Percentiles rank a stretch among this genome's conserved stretches.
phyloP scores from a whole-genome alignment of 2,329 filamentous ascomycete species.

The Grosmannia clavigera region DNA sequence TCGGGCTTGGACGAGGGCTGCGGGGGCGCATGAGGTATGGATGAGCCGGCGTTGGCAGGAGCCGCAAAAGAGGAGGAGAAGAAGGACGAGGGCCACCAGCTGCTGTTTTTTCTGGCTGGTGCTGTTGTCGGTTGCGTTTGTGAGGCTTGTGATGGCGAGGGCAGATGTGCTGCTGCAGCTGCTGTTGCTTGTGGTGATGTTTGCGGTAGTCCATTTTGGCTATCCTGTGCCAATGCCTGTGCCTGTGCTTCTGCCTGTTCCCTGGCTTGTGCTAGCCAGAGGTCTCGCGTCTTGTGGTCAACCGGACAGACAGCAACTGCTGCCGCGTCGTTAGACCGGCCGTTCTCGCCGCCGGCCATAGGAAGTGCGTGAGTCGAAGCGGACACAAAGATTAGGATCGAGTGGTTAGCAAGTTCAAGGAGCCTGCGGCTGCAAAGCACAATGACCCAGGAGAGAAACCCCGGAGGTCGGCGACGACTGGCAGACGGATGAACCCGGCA shows the following conservation, averaged over 20 bases:
- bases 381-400: background rate
- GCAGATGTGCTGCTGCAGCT: background rate
- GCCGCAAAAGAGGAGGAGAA: background rate
- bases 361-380: background rate
- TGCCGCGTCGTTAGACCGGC: conserved; percentile 2
- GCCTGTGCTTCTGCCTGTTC: conserved; percentile 21
- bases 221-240: background rate
- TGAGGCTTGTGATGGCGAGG: conserved; percentile 1
- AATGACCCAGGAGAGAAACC: background rate
- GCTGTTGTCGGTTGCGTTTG: background rate
- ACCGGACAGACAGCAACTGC: conserved; percentile 54
- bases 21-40: conserved; percentile 6
- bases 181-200: background rate
- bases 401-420: background rate
- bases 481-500: background rate
- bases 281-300: conserved; percentile 76
- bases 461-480: background rate
- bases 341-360: conserved; percentile 1
- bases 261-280: conserved; percentile 65
- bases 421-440: background rate
- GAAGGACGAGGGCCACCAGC: conserved; percentile 1
- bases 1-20: background rate
- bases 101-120: conserved; percentile 5
- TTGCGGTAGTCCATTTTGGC: background rate
- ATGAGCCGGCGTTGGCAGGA: conserved; percentile 22